These are phyloP conservation scores for Coelastrella sp. DNA, from an alignment of 139 green algal species.

Conservation along the genomic window DNA sequence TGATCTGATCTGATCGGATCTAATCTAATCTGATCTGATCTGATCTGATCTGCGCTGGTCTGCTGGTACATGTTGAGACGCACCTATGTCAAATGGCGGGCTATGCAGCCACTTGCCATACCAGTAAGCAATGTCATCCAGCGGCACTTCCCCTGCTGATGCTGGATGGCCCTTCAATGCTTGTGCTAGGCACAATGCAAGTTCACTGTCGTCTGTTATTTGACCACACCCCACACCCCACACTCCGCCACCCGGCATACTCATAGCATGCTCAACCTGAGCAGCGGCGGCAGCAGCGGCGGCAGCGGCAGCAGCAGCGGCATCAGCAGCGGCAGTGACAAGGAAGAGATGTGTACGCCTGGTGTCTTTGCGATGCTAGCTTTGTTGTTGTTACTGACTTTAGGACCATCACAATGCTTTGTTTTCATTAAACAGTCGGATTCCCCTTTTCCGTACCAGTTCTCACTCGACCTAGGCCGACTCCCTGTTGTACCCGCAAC, in stretches of 20 bases:
- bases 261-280: constrained; percentile 48
- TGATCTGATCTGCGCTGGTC: no score
- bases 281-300: no score
- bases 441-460: not conserved
- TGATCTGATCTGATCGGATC: no score
- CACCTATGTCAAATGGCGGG: constrained; percentile 58
- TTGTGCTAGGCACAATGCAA: constrained; percentile 56
- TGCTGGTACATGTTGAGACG: not conserved
- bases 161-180: constrained; percentile 35
- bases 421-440: not conserved
- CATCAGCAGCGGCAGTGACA: no score
- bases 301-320: no score
- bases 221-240: constrained; percentile 51
- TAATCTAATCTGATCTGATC: no score
- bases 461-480: no score
- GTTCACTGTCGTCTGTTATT: constrained; percentile 65
- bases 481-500: no score
- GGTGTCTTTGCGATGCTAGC: no score
- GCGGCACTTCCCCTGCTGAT: constrained; percentile 39
- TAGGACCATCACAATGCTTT: not conserved
- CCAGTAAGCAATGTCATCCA: constrained; percentile 31
- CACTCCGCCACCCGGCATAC: constrained; percentile 50
- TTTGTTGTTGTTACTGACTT: no score
- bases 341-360: no score
- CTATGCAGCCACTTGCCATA: constrained; percentile 53